A percentile compares a stretch with the other conserved stretches of the same genome.
Conservation (phyloP, 306 rosid species). For the Hylodesmum podocarpum region DNA sequence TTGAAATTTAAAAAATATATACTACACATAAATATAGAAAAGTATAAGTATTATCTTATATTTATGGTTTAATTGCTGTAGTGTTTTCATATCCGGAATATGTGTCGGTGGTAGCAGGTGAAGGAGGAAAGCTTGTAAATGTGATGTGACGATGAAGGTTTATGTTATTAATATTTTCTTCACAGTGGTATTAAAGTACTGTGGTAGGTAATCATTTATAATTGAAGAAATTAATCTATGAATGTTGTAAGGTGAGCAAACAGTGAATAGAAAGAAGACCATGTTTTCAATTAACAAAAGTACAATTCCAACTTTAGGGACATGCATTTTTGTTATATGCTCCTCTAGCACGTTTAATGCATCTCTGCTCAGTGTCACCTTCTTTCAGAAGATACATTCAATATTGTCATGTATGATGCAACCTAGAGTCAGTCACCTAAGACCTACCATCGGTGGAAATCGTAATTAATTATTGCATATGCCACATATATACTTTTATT, state of each 20-base stretch:
- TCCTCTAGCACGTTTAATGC: neutral
- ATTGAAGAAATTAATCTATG: neutral
- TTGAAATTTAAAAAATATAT: neutral
- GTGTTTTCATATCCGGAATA: neutral
- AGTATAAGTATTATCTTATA: neutral
- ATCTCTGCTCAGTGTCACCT: neutral
- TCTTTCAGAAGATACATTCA: neutral
- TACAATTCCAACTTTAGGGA: slow-evolving; percentile 1
- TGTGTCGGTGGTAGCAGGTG: neutral
- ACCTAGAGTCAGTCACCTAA: neutral
- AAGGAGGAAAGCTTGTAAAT: neutral
- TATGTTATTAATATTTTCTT: neutral
- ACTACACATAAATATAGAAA: neutral
- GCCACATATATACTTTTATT: too few species aligned
- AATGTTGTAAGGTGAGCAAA: neutral
- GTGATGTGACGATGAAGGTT: neutral
- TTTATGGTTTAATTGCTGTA: neutral
- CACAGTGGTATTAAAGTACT: neutral
- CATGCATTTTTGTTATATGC: neutral
- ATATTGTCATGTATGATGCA: neutral
- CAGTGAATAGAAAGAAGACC: neutral
- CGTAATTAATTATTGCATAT: too few species aligned
- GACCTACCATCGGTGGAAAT: neutral
- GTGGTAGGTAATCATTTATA: neutral
- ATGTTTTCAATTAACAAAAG: slow-evolving; percentile 15